phyloP scores from a whole-genome alignment of 495 filamentous ascomycete species.

The Hyaloscypha bicolor region DNA sequence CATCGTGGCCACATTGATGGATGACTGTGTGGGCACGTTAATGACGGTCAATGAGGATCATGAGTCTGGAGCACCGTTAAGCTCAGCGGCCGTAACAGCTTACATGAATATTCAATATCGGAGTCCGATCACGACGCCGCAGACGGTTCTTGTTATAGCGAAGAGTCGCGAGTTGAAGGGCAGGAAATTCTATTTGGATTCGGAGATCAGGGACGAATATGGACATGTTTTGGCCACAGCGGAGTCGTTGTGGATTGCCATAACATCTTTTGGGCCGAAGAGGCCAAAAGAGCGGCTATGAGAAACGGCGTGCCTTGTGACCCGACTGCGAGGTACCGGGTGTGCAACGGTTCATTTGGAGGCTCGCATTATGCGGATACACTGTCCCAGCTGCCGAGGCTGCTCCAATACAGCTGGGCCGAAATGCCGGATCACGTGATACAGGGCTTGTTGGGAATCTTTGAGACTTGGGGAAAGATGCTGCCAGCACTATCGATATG shows the following conservation, averaged over 20 bases:
- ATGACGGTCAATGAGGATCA: constrained; percentile 44
- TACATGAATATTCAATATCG: constrained; percentile 60
- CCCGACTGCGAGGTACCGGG: too few species aligned
- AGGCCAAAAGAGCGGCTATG: background rate
- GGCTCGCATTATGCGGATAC: too few species aligned
- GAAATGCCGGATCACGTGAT: too few species aligned
- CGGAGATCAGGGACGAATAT: constrained; percentile 42
- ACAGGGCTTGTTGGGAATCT: too few species aligned
- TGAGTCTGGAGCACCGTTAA: constrained; percentile 9
- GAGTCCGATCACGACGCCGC: constrained; percentile 55
- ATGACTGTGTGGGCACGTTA: constrained; percentile 57
- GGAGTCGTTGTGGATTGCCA: constrained; percentile 44
- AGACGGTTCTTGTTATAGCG: constrained; percentile 53
- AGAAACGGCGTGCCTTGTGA: background rate
- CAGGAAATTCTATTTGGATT: constrained; percentile 50
- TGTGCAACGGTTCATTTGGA: too few species aligned
- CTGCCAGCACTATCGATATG: too few species aligned
- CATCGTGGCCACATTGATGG: constrained; percentile 59
- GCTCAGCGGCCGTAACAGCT: constrained; percentile 50
- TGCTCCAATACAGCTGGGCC: too few species aligned
- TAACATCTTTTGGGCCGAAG: background rate
- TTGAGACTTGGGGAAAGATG: too few species aligned
- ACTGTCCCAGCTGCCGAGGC: too few species aligned
- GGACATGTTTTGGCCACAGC: constrained; percentile 45
- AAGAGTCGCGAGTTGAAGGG: constrained; percentile 41